These are phyloP conservation scores for Angophora floribunda DNA, from an alignment of 345 rosid genomes.

Conservation along the genomic window DNA sequence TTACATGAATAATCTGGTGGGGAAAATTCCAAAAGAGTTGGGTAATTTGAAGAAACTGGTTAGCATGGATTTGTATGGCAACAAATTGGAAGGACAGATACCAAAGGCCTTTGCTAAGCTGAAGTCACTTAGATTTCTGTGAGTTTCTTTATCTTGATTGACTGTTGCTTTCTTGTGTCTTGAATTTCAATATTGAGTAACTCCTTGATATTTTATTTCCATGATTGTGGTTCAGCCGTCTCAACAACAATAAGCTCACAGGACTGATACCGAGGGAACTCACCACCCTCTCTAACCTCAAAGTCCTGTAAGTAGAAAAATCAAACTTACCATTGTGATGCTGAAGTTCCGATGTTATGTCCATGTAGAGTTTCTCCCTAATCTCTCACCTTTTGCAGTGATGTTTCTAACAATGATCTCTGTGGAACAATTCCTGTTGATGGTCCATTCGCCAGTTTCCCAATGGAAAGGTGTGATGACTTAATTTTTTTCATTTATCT, in stretches of 20 bases:
- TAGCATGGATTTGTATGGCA: slow-evolving; percentile 52
- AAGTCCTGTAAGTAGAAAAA: slow-evolving; percentile 42
- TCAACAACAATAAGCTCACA: slow-evolving; percentile 53
- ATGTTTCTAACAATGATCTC: slow-evolving; percentile 55
- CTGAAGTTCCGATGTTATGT: not conserved
- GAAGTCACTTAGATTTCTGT: slow-evolving; percentile 66
- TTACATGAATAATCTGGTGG: slow-evolving; percentile 35
- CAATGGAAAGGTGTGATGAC: slow-evolving; percentile 39
- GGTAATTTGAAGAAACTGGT: slow-evolving; percentile 49
- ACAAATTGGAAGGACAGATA: slow-evolving; percentile 47
- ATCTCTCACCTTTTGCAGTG: slow-evolving; percentile 17
- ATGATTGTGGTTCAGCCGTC: slow-evolving; percentile 24
- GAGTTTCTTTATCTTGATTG: slow-evolving; percentile 5
- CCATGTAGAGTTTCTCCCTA: not conserved
- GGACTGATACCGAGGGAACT: slow-evolving; percentile 66
- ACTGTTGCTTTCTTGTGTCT: not conserved
- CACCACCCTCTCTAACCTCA: slow-evolving; percentile 38
- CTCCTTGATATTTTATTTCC: not conserved
- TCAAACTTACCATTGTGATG: not conserved
- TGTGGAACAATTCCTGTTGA: slow-evolving; percentile 72
- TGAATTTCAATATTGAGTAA: not conserved
- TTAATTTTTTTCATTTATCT: not conserved
- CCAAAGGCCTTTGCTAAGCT: slow-evolving; percentile 51
- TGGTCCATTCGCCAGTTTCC: slow-evolving; percentile 53
- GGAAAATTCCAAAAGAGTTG: slow-evolving; percentile 46